Conservation (phyloP, 2,329 filamentous ascomycete genomes). For the Microsporum canis region DNA sequence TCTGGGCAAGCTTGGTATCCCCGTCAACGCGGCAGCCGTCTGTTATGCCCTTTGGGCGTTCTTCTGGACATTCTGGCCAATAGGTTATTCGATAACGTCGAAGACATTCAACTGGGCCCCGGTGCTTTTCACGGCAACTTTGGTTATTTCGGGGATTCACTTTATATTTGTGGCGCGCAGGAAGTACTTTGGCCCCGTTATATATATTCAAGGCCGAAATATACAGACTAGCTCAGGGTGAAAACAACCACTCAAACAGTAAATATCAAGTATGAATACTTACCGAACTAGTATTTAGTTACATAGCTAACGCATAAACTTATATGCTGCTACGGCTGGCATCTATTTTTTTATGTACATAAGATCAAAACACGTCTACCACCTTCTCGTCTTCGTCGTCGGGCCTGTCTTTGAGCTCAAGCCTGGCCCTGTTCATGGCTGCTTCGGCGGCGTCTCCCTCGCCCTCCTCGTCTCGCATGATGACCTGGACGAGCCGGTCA, state of each 20-base stretch:
- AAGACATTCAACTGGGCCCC: conserved; percentile 7
- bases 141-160: not conserved
- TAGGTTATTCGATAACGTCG: not conserved
- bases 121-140: conserved; percentile 3
- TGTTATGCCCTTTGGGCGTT: conserved; percentile 21
- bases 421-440: conserved; percentile 27
- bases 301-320: too few relatives aligned
- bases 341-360: not conserved
- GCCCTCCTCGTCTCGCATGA: conserved; percentile 67
- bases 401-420: conserved; percentile 27
- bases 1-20: conserved; percentile 35
- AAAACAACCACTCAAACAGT: not conserved
- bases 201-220: conserved; percentile 7
- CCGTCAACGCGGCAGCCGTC: conserved; percentile 36
- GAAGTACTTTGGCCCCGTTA: conserved; percentile 11
- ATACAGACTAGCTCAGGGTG: not conserved
- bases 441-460: conserved; percentile 32
- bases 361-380: conserved; percentile 35
- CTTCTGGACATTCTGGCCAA: conserved; percentile 10
- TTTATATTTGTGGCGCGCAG: conserved; percentile 6
- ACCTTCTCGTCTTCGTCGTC: conserved; percentile 32
- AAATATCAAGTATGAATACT: too few relatives aligned
- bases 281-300: too few relatives aligned
- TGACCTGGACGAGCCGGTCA: conserved; percentile 77
- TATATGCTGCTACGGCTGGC: too few relatives aligned